Percentiles rank a stretch among this genome's conserved stretches.
Evolutionary conservation across 495 filamentous ascomycete species (phyloP).

Genomic region (Aspergillus sclerotioniger): DNA sequence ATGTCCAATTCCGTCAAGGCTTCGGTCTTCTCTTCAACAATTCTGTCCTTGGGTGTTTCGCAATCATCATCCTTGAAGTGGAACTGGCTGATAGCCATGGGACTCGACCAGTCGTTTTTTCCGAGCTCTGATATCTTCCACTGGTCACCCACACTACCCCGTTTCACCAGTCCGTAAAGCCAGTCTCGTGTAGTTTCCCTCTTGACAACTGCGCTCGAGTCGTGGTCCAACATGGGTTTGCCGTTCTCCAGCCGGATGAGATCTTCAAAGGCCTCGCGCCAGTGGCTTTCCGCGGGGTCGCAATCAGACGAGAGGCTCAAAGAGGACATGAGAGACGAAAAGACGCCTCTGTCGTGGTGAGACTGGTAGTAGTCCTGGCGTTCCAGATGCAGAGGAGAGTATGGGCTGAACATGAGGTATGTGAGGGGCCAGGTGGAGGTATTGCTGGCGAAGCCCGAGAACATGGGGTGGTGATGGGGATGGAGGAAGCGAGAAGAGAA

Average conservation of each 20-base stretch:
- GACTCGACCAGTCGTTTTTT: constrained; percentile 21
- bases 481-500: constrained; percentile 32
- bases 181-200: constrained; percentile 35
- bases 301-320: constrained; percentile 26
- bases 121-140: constrained; percentile 29
- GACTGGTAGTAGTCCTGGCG: constrained; percentile 30
- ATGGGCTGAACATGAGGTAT: constrained; percentile 46
- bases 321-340: constrained; percentile 40
- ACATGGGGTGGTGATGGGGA: constrained; percentile 25
- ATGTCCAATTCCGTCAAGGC: constrained; percentile 42
- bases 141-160: constrained; percentile 39
- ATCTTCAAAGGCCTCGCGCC: constrained; percentile 58
- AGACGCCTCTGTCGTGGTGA: constrained; percentile 29
- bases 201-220: constrained; percentile 19
- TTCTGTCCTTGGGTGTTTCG: neutral
- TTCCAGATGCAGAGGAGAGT: constrained; percentile 53
- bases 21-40: constrained; percentile 9
- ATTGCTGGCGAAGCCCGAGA: constrained; percentile 33
- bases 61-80: constrained; percentile 7
- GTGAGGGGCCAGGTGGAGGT: constrained; percentile 39
- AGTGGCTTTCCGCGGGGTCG: constrained; percentile 39
- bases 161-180: constrained; percentile 35
- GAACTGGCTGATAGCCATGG: constrained; percentile 25
- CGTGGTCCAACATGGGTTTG: constrained; percentile 42
- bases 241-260: constrained; percentile 50